These are phyloP conservation scores for Phaeoacremonium minimum DNA, from an alignment of 2,329 filamentous ascomycete species.

Conservation along the genomic window DNA sequence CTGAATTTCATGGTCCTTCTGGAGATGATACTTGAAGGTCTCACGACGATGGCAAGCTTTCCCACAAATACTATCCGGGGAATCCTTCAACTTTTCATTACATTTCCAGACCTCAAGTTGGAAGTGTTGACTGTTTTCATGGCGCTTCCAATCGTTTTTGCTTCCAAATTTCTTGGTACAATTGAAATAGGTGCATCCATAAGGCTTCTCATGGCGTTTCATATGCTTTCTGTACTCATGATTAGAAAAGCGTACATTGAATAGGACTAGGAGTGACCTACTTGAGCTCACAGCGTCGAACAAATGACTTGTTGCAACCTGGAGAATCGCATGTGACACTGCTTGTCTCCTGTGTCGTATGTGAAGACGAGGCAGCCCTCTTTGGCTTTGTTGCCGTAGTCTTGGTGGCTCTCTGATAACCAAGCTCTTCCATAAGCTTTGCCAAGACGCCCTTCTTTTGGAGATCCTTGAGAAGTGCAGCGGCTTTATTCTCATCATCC, in stretches of 20 bases:
- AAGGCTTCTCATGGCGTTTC: conserved; percentile 77
- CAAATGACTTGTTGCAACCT: conserved; percentile 42
- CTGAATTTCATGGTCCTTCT: conserved; percentile 37
- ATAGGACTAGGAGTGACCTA: conserved; percentile 24
- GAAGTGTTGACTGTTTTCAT: conserved; percentile 77
- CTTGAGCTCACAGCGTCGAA: conserved; percentile 53
- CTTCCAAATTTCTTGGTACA: conserved; percentile 79
- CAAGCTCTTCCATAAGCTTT: conserved; percentile 20
- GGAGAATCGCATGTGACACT: conserved; percentile 7
- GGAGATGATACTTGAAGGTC: conserved; percentile 59
- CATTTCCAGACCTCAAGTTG: conserved; percentile 72
- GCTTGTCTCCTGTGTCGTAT: conserved; percentile 6
- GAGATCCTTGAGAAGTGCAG: conserved; percentile 13
- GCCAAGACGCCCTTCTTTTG: conserved; percentile 23
- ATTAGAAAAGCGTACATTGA: conserved; percentile 13
- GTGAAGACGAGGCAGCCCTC: conserved; percentile 10
- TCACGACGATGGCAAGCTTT: conserved; percentile 55
- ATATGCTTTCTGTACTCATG: conserved; percentile 64
- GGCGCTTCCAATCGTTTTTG: conserved; percentile 91
- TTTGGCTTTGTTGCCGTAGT: conserved; percentile 9
- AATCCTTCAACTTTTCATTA: conserved; percentile 24
- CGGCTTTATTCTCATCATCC: conserved; percentile 2
- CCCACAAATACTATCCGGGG: conserved; percentile 39
- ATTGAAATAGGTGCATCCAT: conserved; percentile 69
- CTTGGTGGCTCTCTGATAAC: conserved; percentile 13